Evolutionary conservation across 2,329 filamentous ascomycete species (phyloP).

Genomic region (Pseudogymnoascus destructans): DNA sequence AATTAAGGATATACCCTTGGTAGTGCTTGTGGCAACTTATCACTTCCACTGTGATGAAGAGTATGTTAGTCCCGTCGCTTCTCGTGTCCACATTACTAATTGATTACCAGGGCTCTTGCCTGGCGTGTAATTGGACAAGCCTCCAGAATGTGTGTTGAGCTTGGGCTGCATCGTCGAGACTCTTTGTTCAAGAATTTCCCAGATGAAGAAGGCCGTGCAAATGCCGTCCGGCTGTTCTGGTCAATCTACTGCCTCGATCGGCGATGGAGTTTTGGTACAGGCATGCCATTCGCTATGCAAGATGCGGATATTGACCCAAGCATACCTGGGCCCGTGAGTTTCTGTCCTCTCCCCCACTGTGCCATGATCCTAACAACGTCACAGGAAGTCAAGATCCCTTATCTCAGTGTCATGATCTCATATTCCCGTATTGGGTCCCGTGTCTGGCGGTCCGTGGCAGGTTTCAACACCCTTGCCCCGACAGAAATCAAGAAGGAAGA

Average conservation of each 20-base stretch:
- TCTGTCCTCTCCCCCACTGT: slow-evolving; percentile 1
- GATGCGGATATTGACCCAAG: slow-evolving; percentile 74
- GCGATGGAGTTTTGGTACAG: slow-evolving; percentile 81
- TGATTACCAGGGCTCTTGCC: slow-evolving; percentile 42
- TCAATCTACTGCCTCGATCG: slow-evolving; percentile 73
- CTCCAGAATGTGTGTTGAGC: slow-evolving; percentile 62
- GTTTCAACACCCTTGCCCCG: slow-evolving; percentile 36
- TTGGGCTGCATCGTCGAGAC: slow-evolving; percentile 71
- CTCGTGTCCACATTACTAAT: not conserved
- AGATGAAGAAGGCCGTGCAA: slow-evolving; percentile 53
- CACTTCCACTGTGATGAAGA: slow-evolving; percentile 81
- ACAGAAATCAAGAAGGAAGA: slow-evolving; percentile 55
- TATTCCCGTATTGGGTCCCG: slow-evolving; percentile 75
- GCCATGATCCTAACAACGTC: slow-evolving; percentile 12
- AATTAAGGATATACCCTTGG: slow-evolving; percentile 44
- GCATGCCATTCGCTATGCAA: slow-evolving; percentile 72
- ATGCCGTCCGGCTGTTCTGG: slow-evolving; percentile 69
- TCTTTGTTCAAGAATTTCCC: slow-evolving; percentile 54
- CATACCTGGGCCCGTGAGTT: slow-evolving; percentile 63
- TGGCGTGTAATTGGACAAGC: slow-evolving; percentile 82
- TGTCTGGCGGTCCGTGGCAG: slow-evolving; percentile 71
- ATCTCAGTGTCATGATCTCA: slow-evolving; percentile 70
- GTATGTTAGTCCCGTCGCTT: not conserved
- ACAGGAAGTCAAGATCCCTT: slow-evolving; percentile 35
- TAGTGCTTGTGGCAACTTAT: slow-evolving; percentile 52